These are phyloP conservation scores for Sugiyamaella castrensis DNA, from an alignment of 1,139 yeast genomes.

Conservation along the genomic window DNA sequence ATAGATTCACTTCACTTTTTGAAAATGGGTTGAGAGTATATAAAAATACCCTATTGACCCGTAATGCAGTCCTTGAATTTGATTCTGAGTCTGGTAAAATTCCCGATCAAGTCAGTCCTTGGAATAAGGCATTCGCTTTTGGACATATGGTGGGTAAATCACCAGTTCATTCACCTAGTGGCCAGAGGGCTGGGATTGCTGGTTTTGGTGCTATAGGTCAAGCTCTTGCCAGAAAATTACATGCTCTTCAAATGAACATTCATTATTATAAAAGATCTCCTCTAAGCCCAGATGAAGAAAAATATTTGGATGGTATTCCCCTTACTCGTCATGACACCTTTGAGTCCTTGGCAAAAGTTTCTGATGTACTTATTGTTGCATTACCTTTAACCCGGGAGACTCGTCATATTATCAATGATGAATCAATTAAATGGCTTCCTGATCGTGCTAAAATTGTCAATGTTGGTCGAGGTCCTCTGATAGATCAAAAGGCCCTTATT, in stretches of 20 bases:
- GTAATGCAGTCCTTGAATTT: conserved; percentile 33
- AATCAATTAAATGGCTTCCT: conserved; percentile 47
- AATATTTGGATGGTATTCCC: conserved; percentile 2
- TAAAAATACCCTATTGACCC: conserved; percentile 44
- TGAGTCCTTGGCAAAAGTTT: conserved; percentile 38
- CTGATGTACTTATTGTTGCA: conserved; percentile 63
- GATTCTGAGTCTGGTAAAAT: conserved; percentile 30
- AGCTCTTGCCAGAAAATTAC: conserved; percentile 56
- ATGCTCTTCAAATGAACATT: conserved; percentile 62
- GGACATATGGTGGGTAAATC: conserved; percentile 21
- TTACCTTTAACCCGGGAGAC: conserved; percentile 67
- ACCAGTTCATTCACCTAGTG: conserved; percentile 42
- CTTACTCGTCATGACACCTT: conserved; percentile 43
- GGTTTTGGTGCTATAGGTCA: conserved; percentile 81
- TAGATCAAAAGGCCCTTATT: conserved; percentile 71
- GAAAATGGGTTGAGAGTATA: conserved; percentile 43
- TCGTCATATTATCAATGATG: conserved; percentile 50
- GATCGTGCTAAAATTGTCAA: conserved; percentile 65
- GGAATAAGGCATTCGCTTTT: conserved; percentile 10
- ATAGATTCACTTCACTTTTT: conserved; percentile 57
- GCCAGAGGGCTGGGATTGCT: conserved; percentile 61
- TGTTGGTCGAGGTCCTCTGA: conserved; percentile 72
- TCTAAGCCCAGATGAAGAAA: conserved; percentile 4
- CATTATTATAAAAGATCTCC: conserved; percentile 49
- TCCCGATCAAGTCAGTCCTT: conserved; percentile 37